Conservation (phyloP, 306 rosid species). For the Senna tora region DNA sequence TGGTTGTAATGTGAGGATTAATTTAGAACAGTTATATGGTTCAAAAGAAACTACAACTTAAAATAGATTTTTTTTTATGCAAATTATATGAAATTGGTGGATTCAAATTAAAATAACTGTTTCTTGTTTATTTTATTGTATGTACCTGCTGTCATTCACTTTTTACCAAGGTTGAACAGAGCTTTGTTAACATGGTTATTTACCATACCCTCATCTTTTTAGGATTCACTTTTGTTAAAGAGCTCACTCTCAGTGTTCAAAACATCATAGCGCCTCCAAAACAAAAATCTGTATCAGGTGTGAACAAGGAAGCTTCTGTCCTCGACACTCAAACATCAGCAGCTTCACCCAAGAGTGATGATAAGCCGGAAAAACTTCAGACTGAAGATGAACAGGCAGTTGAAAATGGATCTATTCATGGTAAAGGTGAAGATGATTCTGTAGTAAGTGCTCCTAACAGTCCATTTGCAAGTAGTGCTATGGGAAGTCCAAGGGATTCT, state of each 20-base stretch:
- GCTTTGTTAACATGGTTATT: slow-evolving; percentile 33
- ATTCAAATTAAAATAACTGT: slow-evolving; percentile 15
- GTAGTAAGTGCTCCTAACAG: slow-evolving; percentile 76
- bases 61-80: slow-evolving; percentile 19
- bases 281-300: slow-evolving; percentile 51
- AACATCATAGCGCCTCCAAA: slow-evolving; percentile 75
- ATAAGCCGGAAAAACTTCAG: slow-evolving; percentile 57
- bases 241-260: slow-evolving; percentile 85
- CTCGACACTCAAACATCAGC: slow-evolving; percentile 57
- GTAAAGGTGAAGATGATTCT: slow-evolving; percentile 63
- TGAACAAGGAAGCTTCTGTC: slow-evolving; percentile 44
- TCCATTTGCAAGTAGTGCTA: slow-evolving; percentile 69
- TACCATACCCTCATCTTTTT: slow-evolving; percentile 40
- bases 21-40: slow-evolving; percentile 29
- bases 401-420: slow-evolving; percentile 71
- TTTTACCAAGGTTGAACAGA: slow-evolving; percentile 1
- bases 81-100: slow-evolving; percentile 22
- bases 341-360: slow-evolving; percentile 55
- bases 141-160: neutral
- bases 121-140: slow-evolving; percentile 31
- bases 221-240: slow-evolving; percentile 87
- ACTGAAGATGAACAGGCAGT: slow-evolving; percentile 58
- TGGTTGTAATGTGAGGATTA: neutral
- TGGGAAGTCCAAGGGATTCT: slow-evolving; percentile 75
- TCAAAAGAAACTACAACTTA: slow-evolving; percentile 15